Evolutionary conservation across 1,284 basidiomycete species (phyloP).

Genomic region (Cutaneotrichosporon cyanovorans): DNA sequence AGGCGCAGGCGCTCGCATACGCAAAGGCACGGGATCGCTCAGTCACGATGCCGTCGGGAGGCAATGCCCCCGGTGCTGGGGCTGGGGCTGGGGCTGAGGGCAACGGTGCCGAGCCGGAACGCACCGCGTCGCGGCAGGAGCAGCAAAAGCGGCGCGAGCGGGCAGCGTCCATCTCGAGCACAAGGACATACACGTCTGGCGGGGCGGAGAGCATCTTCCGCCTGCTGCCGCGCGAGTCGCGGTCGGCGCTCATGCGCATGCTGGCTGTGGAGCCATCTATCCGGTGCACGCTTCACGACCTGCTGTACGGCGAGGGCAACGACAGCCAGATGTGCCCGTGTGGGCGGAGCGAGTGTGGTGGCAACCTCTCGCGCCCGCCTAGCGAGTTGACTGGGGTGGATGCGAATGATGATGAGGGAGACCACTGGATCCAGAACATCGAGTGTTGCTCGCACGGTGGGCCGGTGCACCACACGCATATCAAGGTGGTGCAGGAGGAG

Average conservation of each 20-base stretch:
- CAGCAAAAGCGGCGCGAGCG: conserved; percentile 33
- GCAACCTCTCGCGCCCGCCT: conserved; percentile 44
- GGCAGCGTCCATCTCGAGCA: conserved; percentile 39
- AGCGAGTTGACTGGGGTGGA: conserved; percentile 37
- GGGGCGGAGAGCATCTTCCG: conserved; percentile 97
- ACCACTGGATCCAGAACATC: conserved; percentile 62
- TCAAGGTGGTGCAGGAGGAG: conserved; percentile 45
- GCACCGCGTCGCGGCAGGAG: conserved; percentile 22
- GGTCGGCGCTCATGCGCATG: conserved; percentile 85
- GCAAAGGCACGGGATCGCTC: conserved; percentile 4
- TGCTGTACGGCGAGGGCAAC: conserved; percentile 70
- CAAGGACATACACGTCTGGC: conserved; percentile 63
- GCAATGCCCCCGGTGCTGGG: background rate
- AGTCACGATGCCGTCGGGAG: conserved; percentile 10
- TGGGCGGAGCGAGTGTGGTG: conserved; percentile 48
- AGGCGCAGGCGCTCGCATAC: background rate
- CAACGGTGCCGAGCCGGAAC: conserved; percentile 10
- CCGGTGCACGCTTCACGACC: conserved; percentile 87
- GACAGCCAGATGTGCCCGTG: conserved; percentile 74
- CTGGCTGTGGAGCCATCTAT: conserved; percentile 79
- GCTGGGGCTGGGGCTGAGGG: too few relatives aligned
- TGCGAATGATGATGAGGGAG: conserved; percentile 43
- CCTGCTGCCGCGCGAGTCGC: conserved; percentile 85
- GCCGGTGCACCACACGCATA: conserved; percentile 38
- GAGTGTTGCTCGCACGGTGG: conserved; percentile 58